Evolutionary conservation across 345 rosid species (phyloP).

Genomic region (Sonneratia caseolaris): DNA sequence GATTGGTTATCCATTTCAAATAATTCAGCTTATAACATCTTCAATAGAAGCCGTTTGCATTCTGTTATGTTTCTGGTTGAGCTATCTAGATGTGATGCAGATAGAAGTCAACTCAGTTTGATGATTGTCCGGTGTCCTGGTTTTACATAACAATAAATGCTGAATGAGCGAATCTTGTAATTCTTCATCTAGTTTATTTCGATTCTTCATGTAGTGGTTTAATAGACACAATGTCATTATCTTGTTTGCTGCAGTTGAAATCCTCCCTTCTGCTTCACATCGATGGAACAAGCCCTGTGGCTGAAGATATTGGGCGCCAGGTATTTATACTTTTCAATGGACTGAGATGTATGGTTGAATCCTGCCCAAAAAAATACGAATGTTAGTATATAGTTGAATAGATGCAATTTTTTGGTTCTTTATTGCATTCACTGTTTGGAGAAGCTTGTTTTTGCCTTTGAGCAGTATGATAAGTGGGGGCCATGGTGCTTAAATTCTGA

Average conservation of each 20-base stretch:
- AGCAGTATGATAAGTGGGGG: neutral
- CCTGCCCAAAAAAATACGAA: neutral
- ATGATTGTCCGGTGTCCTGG: neutral
- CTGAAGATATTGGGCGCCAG: conserved; percentile 99
- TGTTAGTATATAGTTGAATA: neutral
- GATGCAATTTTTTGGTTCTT: neutral
- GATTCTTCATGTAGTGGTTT: neutral
- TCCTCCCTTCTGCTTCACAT: conserved; percentile 86
- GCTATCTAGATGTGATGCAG: too few species aligned
- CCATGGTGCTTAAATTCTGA: too few species aligned
- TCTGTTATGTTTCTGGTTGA: too few species aligned
- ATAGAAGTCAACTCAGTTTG: neutral
- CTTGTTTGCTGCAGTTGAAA: conserved; percentile 53
- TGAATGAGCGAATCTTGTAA: neutral
- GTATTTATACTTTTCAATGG: conserved; percentile 21
- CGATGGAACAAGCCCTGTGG: conserved; percentile 91
- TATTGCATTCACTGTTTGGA: neutral
- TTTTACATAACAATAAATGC: neutral
- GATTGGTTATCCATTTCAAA: neutral
- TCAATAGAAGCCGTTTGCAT: neutral
- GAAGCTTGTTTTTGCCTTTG: neutral
- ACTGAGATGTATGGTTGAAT: neutral
- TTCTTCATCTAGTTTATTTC: neutral
- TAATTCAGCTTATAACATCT: neutral
- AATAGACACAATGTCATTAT: neutral